phyloP scores from a whole-genome alignment of 1,139 yeast genomes.

The Yamadazyma atlantica region DNA sequence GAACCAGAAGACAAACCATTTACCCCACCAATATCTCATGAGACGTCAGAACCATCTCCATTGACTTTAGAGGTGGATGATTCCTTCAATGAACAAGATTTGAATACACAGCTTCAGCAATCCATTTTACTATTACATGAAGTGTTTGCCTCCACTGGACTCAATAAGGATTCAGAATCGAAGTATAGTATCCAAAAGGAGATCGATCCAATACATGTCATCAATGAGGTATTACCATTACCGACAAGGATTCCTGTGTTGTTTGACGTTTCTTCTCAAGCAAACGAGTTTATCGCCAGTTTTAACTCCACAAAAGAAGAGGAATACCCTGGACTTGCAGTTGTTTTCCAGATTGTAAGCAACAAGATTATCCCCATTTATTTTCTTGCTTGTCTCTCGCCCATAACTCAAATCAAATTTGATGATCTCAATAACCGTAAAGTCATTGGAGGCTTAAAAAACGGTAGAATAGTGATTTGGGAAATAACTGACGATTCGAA shows the following conservation, averaged over 20 bases:
- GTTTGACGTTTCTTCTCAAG: conserved; percentile 8
- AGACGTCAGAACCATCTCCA: conserved; percentile 3
- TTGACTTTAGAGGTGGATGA: neutral
- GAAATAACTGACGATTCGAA: conserved; percentile 21
- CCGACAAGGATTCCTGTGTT: conserved; percentile 8
- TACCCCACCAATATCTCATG: conserved; percentile 7
- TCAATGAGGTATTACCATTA: conserved; percentile 6
- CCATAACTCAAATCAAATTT: conserved; percentile 30
- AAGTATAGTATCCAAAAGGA: conserved; percentile 3
- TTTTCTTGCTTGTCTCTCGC: conserved; percentile 37
- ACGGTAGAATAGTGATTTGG: conserved; percentile 44
- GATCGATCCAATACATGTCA: conserved; percentile 1
- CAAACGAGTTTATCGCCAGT: conserved; percentile 5
- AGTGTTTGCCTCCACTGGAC: conserved; percentile 3
- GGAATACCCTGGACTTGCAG: conserved; percentile 12
- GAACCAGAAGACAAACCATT: conserved; percentile 6
- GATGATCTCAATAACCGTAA: conserved; percentile 29
- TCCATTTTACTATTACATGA: conserved; percentile 9
- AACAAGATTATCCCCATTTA: conserved; percentile 11
- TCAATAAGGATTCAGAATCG: neutral
- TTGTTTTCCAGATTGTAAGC: conserved; percentile 6
- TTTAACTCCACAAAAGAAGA: conserved; percentile 4
- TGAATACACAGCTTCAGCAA: conserved; percentile 11
- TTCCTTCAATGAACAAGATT: conserved; percentile 7
- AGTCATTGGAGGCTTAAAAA: conserved; percentile 37